These are phyloP conservation scores for Sporisorium graminicola DNA, from an alignment of 1,284 basidiomycete genomes.

Conservation along the genomic window DNA sequence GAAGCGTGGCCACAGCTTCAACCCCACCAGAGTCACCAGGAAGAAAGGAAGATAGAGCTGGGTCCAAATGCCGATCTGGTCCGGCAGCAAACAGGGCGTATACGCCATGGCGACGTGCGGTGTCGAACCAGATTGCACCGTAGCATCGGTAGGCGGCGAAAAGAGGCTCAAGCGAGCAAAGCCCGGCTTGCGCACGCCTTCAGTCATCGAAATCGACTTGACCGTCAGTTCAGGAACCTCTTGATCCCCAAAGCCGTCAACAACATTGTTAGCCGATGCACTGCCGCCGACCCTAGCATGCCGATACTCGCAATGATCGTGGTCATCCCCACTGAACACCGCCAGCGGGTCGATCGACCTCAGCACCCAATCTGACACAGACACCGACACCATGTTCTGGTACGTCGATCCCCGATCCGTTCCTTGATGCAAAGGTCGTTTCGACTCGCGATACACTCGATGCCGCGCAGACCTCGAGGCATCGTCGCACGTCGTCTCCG, in stretches of 20 bases:
- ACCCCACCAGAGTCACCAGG: constrained; percentile 20
- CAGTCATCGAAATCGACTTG: constrained; percentile 63
- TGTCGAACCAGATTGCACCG: background rate
- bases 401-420: constrained; percentile 55
- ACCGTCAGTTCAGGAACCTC: constrained; percentile 59
- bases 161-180: constrained; percentile 57
- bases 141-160: constrained; percentile 3
- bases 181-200: constrained; percentile 56
- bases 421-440: constrained; percentile 48
- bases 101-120: constrained; percentile 32
- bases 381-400: constrained; percentile 53
- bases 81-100: constrained; percentile 56
- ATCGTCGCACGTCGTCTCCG: constrained; percentile 40
- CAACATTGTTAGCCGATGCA: background rate
- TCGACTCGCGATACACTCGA: constrained; percentile 47
- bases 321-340: constrained; percentile 63
- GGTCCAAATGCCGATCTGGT: constrained; percentile 61
- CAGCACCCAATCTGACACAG: constrained; percentile 53
- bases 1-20: constrained; percentile 25
- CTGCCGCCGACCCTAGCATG: constrained; percentile 27
- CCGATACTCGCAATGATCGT: constrained; percentile 62
- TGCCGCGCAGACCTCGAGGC: constrained; percentile 32
- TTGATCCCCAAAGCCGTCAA: constrained; percentile 28
- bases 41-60: constrained; percentile 47
- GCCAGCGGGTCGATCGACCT: constrained; percentile 39